A percentile compares a stretch with the other conserved stretches of the same genome.
These are phyloP conservation scores for Entamoeba moshkovskii DNA, from an alignment of 208 protist genomes.

Conservation along the genomic window DNA sequence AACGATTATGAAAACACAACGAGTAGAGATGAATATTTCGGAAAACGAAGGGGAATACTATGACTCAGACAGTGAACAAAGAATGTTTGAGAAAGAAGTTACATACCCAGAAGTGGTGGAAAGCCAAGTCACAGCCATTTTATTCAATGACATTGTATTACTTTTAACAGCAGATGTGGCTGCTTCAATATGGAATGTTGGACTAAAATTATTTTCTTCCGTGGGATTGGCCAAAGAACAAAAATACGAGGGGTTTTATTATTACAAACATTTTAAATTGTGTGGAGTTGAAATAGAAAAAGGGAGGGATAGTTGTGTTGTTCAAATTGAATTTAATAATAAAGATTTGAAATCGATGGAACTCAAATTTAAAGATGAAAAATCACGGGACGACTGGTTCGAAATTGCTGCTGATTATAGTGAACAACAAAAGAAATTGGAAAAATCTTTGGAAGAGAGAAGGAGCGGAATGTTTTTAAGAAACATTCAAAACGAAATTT, in stretches of 20 bases:
- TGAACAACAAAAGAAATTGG: background rate
- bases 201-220: background rate
- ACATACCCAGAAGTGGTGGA: background rate
- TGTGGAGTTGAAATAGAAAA: background rate
- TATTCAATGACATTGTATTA: background rate
- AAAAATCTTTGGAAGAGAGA: background rate
- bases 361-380: background rate
- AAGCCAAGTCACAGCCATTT: background rate
- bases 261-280: background rate
- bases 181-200: background rate
- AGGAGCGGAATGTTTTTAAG: background rate
- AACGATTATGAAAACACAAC: background rate
- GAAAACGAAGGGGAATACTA: background rate
- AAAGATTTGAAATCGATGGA: background rate
- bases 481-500: background rate
- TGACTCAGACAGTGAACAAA: background rate
- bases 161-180: background rate
- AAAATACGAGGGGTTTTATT: background rate
- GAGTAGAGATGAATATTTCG: background rate
- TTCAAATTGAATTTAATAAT: background rate
- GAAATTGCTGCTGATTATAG: background rate
- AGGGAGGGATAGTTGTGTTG: background rate
- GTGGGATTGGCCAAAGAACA: background rate
- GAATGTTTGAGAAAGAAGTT: background rate
- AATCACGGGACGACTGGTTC: background rate